phyloP scores from a whole-genome alignment of 106 monocot species.

The Hemerocallis citrina region DNA sequence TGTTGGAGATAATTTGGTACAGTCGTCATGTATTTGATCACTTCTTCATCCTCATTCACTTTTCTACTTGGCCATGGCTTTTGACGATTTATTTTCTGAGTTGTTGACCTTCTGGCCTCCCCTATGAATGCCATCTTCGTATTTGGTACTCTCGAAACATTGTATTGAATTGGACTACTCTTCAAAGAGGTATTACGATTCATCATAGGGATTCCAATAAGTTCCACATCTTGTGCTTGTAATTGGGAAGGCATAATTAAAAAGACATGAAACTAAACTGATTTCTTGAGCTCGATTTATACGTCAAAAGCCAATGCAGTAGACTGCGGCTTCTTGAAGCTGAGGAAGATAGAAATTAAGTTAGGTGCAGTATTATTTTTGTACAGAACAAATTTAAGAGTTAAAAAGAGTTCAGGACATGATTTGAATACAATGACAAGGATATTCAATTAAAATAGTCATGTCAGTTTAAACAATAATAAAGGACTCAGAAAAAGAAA shows the following conservation, averaged over 20 bases:
- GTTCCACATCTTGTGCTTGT: neutral
- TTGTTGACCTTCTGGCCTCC: neutral
- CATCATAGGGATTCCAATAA: neutral
- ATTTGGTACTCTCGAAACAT: neutral
- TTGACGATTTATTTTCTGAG: too few species aligned
- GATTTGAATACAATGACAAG: too few species aligned
- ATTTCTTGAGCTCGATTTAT: too few species aligned
- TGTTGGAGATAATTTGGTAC: slow-evolving; percentile 15
- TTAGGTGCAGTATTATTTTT: too few species aligned
- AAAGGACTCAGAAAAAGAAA: too few species aligned
- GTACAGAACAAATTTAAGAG: too few species aligned
- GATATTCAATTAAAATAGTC: too few species aligned
- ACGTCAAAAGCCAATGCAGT: too few species aligned
- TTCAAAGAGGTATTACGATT: neutral
- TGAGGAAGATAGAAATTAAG: too few species aligned
- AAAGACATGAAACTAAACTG: neutral
- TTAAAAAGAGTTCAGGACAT: too few species aligned
- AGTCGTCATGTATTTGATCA: slow-evolving; percentile 14
- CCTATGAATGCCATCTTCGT: neutral
- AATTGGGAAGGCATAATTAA: slow-evolving; percentile 5
- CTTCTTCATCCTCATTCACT: slow-evolving; percentile 2
- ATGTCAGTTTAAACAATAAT: too few species aligned
- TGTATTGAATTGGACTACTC: neutral
- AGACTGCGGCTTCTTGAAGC: too few species aligned
- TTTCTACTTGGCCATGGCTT: slow-evolving; percentile 27